Conservation (phyloP, 2,329 filamentous ascomycete species). For the Chrysoporthe deuterocubensis region DNA sequence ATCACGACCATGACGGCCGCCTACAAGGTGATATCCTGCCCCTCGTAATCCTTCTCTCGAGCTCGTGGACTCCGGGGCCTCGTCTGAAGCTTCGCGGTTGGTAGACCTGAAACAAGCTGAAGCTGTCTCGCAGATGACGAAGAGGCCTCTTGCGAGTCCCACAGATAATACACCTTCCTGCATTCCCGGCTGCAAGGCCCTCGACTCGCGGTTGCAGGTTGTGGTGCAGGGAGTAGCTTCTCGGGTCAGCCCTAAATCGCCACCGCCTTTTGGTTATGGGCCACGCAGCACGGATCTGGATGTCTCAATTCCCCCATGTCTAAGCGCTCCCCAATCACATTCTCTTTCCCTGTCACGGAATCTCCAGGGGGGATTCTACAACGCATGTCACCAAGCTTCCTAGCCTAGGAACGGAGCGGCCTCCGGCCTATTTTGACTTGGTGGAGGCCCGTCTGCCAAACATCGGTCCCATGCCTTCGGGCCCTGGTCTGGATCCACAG, state of each 20-base stretch:
- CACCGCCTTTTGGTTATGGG: slow-evolving; percentile 22
- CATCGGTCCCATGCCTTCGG: neutral
- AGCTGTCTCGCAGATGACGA: neutral
- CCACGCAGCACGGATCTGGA: neutral
- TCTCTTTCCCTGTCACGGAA: neutral
- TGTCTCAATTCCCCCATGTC: neutral
- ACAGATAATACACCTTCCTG: slow-evolving; percentile 16
- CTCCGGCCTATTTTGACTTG: neutral
- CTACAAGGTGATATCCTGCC: neutral
- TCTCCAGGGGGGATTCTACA: neutral
- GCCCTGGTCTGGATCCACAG: neutral
- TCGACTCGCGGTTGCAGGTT: slow-evolving; percentile 11
- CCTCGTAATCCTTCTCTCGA: neutral
- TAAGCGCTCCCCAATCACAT: neutral
- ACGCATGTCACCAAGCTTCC: neutral
- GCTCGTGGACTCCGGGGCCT: neutral
- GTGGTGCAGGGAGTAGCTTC: slow-evolving; percentile 6
- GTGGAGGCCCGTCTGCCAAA: neutral
- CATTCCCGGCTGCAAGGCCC: slow-evolving; percentile 10
- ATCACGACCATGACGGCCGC: neutral
- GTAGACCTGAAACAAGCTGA: slow-evolving; percentile 19
- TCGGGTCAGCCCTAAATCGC: slow-evolving; percentile 26
- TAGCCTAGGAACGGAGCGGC: neutral
- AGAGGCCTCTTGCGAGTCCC: slow-evolving; percentile 26
- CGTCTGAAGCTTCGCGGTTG: neutral